A percentile compares a stretch with the other conserved stretches of the same genome.
These are phyloP conservation scores for Fusarium sp. DNA, from an alignment of 2,329 filamentous ascomycete species.

Conservation along the genomic window DNA sequence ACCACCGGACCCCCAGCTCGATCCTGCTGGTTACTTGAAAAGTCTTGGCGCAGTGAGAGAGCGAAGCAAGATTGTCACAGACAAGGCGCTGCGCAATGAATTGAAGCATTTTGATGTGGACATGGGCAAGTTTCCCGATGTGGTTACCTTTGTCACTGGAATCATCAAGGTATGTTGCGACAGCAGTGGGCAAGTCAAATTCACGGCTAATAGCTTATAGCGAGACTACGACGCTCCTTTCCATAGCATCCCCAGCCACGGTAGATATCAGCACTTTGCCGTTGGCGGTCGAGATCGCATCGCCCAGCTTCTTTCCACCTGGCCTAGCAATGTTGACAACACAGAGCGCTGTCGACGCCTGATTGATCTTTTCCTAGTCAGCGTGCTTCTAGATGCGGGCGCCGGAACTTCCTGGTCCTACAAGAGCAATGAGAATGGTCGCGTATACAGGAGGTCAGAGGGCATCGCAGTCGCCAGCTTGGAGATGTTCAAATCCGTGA, in stretches of 20 bases:
- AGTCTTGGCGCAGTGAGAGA: conserved; percentile 92
- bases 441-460: conserved; percentile 86
- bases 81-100: conserved; percentile 82
- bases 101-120: conserved; percentile 92
- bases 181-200: neutral
- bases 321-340: conserved; percentile 76
- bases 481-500: conserved; percentile 90
- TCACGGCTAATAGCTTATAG: conserved; percentile 49
- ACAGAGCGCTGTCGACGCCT: conserved; percentile 81
- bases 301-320: conserved; percentile 77
- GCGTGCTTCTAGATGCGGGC: conserved; percentile 87
- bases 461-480: conserved; percentile 81
- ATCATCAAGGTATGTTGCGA: conserved; percentile 83
- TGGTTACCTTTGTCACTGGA: conserved; percentile 87
- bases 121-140: conserved; percentile 84
- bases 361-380: conserved; percentile 83
- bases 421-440: conserved; percentile 89
- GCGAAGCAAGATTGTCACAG: conserved; percentile 77
- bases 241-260: conserved; percentile 82
- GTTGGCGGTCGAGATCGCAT: conserved; percentile 83
- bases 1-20: conserved; percentile 86
- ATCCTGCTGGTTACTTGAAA: conserved; percentile 90
- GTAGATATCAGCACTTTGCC: conserved; percentile 86
- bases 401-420: conserved; percentile 93
- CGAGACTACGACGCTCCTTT: conserved; percentile 69